Evolutionary conservation across 139 green algal genomes (phyloP).

Genomic region (Mychonastes homosphaera): DNA sequence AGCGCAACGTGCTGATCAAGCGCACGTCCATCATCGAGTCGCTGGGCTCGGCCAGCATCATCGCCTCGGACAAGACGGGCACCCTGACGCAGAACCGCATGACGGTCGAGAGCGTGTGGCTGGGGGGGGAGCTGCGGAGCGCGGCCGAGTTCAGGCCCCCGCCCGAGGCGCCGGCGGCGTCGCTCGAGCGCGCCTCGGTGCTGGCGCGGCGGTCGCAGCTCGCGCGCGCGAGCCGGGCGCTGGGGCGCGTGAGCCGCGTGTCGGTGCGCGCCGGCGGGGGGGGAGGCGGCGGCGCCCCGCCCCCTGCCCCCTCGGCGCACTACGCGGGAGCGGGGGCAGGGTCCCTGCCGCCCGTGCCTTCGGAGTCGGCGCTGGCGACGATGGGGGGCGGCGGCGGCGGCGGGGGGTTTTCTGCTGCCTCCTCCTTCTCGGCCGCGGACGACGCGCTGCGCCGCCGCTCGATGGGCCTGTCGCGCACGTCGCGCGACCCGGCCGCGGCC

Average conservation of each 20-base stretch:
- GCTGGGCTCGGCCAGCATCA: slow-evolving; percentile 28
- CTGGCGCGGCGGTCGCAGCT: slow-evolving; percentile 9
- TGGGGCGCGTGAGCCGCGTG: not conserved
- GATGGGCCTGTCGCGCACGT: not conserved
- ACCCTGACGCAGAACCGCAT: slow-evolving; percentile 28
- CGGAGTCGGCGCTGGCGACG: too few relatives aligned
- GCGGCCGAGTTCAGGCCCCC: slow-evolving; percentile 7
- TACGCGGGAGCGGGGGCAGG: too few relatives aligned
- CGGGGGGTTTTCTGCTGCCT: too few relatives aligned
- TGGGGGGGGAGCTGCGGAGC: slow-evolving; percentile 17
- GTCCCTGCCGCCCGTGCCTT: too few relatives aligned
- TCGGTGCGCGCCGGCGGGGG: not conserved
- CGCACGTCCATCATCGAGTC: slow-evolving; percentile 32
- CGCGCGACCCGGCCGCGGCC: slow-evolving; percentile 6
- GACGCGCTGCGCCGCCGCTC: too few relatives aligned
- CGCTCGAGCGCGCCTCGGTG: slow-evolving; percentile 6
- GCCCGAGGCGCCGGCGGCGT: slow-evolving; percentile 6
- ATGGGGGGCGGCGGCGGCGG: too few relatives aligned
- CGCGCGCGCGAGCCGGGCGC: slow-evolving; percentile 6
- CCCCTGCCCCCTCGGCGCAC: too few relatives aligned
- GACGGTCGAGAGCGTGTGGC: slow-evolving; percentile 28
- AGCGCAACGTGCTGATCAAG: slow-evolving; percentile 33
- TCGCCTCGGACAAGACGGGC: slow-evolving; percentile 35
- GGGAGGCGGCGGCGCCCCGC: too few relatives aligned
- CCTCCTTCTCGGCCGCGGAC: too few relatives aligned